Evolutionary conservation across 805 yeast species (phyloP), one percentile per base, ranked within the genome.

Genomic region (Myxozyma lipomycoides): DNA sequence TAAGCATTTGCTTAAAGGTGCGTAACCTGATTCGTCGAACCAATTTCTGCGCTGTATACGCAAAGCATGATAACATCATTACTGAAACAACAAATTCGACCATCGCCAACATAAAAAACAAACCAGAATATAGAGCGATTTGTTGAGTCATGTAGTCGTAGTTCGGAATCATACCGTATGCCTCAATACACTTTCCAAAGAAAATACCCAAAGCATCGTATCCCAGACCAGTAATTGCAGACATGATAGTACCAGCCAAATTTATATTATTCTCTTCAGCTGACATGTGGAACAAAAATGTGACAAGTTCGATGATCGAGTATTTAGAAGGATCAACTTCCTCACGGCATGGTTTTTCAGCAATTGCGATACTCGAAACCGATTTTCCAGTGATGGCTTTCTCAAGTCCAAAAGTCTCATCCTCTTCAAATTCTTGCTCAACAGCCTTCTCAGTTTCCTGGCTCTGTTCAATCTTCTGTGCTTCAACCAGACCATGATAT

Each of bases 191-290:
- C 34, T 65, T 66, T n/a, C 70, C 57, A 19, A 43, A 52, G 57
- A 68, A 59, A 46, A 70, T 62, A 37, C 69, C 64, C 58, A 67
- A 59, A 5, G 71, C 64, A 12, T 71, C 67, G 53, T 67, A 70
- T 18, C 70, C 70, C 49, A 67, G 63, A 10, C 75, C 75, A 17
- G 62, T 55, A 15, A 65, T 41, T n/a, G 61, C 38, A 38, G 73
- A 61, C 2, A 55, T 40, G 28, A 40, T 9, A 4, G 46, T 36
- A 17, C 49, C 58, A 6, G 43, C 15, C 3, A 43, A 10, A 19
- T 49, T 53, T 28, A 32, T 22, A n/a, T 32, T 24, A 17, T 40
- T 40, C 17, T 52, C 58, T 19, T 35, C 44, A 17, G 41, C 30
- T 22, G 50, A 41, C 17, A 49, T 45, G 6, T 34, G 26, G 24